Evolutionary conservation across 371 early-diverging fungal genomes (phyloP).

Genomic region (Circinella umbellata): DNA sequence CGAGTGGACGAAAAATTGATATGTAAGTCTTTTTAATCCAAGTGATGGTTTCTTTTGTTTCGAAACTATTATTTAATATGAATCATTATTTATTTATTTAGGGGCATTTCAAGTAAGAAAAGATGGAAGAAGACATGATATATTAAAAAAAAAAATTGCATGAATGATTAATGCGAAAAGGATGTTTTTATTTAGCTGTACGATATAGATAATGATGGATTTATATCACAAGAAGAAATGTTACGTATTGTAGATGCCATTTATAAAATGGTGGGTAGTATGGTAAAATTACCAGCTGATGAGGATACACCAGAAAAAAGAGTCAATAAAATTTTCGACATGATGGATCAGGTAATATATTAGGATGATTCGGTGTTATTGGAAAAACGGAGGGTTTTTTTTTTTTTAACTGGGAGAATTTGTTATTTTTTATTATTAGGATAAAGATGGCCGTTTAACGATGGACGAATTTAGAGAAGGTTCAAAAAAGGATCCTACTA

Average conservation of each 20-base stretch:
- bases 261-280: constrained; percentile 93
- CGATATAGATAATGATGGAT: constrained; percentile 91
- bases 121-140: neutral
- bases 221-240: constrained; percentile 91
- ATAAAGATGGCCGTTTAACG: constrained; percentile 77
- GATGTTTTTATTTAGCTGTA: too few species aligned
- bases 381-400: constrained; percentile 11
- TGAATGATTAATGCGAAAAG: neutral
- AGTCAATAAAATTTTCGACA: constrained; percentile 88
- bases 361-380: neutral
- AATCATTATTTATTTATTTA: constrained; percentile 9
- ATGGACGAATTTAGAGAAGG: constrained; percentile 92
- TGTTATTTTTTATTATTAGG: constrained; percentile 34
- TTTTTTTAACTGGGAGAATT: neutral
- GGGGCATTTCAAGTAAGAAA: constrained; percentile 48
- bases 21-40: constrained; percentile 54
- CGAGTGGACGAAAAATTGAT: constrained; percentile 84
- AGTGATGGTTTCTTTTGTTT: neutral
- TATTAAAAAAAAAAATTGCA: neutral
- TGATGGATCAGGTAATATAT: constrained; percentile 79
- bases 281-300: constrained; percentile 88
- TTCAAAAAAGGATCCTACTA: constrained; percentile 86
- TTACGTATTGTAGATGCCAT: constrained; percentile 89
- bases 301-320: constrained; percentile 92
- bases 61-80: too few species aligned